phyloP scores from a whole-genome alignment of 2,329 filamentous ascomycete genomes.

The Thelonectria olida region DNA sequence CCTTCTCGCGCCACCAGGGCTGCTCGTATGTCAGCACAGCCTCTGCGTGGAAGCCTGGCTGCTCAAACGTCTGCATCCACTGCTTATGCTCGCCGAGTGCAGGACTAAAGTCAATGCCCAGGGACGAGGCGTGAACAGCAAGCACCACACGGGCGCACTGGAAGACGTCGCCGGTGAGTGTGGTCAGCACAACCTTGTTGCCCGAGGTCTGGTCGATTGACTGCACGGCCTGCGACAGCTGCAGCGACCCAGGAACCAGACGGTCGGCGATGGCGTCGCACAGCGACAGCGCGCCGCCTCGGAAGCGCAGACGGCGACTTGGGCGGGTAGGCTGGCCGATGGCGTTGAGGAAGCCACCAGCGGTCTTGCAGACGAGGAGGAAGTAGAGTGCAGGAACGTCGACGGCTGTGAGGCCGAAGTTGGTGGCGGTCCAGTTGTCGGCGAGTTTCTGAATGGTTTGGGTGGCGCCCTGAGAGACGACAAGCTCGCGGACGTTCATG shows the following conservation, averaged over 20 bases:
- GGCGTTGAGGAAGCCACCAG: slow-evolving; percentile 29
- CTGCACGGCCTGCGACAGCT: slow-evolving; percentile 25
- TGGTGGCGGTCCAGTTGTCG: slow-evolving; percentile 35
- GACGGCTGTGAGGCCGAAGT: slow-evolving; percentile 34
- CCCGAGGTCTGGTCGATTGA: slow-evolving; percentile 28
- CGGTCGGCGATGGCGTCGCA: slow-evolving; percentile 22
- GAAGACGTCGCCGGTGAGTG: slow-evolving; percentile 25
- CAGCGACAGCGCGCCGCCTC: slow-evolving; percentile 4
- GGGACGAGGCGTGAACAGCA: slow-evolving; percentile 22
- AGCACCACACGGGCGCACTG: slow-evolving; percentile 29
- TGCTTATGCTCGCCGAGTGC: slow-evolving; percentile 27
- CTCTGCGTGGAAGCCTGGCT: slow-evolving; percentile 27
- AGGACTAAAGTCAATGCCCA: slow-evolving; percentile 24
- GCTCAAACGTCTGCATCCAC: slow-evolving; percentile 24
- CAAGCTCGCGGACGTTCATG: slow-evolving; percentile 31
- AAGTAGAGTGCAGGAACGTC: slow-evolving; percentile 33
- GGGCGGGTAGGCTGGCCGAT: slow-evolving; percentile 13
- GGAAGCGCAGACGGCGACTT: slow-evolving; percentile 17
- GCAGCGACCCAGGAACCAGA: slow-evolving; percentile 24
- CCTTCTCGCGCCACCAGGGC: slow-evolving; percentile 37
- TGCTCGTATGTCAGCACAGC: slow-evolving; percentile 26
- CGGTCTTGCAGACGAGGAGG: slow-evolving; percentile 34
- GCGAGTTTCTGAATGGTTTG: slow-evolving; percentile 21
- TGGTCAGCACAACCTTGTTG: slow-evolving; percentile 25
- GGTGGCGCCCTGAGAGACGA: slow-evolving; percentile 32